Evolutionary conservation across 148 eudicot genomes (phyloP).

Genomic region (Cornus suecica): DNA sequence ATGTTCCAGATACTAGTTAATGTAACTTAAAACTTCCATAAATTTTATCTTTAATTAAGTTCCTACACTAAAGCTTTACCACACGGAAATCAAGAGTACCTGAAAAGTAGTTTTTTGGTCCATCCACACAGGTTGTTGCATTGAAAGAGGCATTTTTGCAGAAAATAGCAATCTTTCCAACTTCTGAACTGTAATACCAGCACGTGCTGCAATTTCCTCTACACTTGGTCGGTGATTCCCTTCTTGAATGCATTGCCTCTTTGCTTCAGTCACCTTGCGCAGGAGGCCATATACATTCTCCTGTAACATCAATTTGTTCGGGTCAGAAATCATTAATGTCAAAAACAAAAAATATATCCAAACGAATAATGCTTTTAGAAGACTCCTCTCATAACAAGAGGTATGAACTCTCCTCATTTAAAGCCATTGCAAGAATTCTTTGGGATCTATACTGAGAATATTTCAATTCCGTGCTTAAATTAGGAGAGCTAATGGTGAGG

Average conservation of each 20-base stretch:
- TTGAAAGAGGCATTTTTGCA: conserved; percentile 65
- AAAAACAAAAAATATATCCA: too few species aligned
- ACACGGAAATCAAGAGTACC: conserved; percentile 34
- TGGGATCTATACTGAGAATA: too few species aligned
- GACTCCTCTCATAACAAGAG: too few species aligned
- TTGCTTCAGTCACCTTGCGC: conserved; percentile 70
- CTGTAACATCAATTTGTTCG: conserved; percentile 37
- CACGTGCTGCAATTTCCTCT: conserved; percentile 65
- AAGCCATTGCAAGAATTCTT: too few species aligned
- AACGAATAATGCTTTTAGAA: too few species aligned
- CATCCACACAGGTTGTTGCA: conserved; percentile 67
- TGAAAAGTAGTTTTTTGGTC: conserved; percentile 77
- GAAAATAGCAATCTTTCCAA: conserved; percentile 47
- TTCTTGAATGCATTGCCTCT: conserved; percentile 53
- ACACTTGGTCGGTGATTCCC: conserved; percentile 60
- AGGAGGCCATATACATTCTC: conserved; percentile 72
- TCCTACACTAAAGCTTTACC: background rate
- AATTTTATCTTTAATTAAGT: background rate
- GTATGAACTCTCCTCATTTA: too few species aligned
- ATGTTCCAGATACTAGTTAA: background rate
- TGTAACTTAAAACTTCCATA: background rate
- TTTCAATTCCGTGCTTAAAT: too few species aligned
- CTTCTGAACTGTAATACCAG: conserved; percentile 75
- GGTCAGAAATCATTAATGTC: conserved; percentile 8
- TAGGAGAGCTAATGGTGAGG: too few species aligned